Conservation (phyloP, 139 green algal species). For the Edaphochlamys debaryana region DNA sequence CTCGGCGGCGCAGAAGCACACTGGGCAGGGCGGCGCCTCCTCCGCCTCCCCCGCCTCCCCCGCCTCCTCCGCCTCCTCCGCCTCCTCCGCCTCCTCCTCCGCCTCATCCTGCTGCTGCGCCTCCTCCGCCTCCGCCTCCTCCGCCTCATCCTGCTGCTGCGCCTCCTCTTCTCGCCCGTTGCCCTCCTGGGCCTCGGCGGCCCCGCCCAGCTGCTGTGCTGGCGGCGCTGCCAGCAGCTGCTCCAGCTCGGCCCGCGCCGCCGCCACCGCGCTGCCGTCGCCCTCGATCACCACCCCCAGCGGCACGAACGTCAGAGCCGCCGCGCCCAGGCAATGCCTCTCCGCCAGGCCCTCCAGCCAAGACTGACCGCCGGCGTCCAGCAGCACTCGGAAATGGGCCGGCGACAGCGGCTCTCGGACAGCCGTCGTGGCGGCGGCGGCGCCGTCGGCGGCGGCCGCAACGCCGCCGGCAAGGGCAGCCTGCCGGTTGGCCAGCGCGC, state of each 20-base stretch:
- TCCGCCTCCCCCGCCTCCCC: not conserved
- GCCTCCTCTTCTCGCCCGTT: no score
- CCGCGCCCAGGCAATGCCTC: not conserved
- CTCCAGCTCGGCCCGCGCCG: constrained; percentile 60
- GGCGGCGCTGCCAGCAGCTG: constrained; percentile 66
- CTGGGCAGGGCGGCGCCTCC: not conserved
- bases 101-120: not conserved
- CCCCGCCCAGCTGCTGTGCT: constrained; percentile 49
- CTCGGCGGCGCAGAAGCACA: not conserved
- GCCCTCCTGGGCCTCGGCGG: not conserved
- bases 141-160: not conserved
- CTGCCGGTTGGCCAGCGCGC: not conserved
- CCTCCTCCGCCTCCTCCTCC: not conserved
- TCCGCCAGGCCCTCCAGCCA: not conserved
- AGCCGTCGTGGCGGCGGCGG: not conserved
- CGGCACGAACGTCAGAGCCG: constrained; percentile 35
- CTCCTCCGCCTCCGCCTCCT: not conserved
- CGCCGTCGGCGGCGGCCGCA: no score
- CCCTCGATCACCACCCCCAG: constrained; percentile 15
- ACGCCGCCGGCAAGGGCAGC: not conserved
- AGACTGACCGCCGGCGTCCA: not conserved
- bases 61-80: not conserved
- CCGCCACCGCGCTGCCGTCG: constrained; percentile 49
- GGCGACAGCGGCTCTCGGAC: not conserved
- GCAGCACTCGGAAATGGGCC: not conserved